Percentiles rank a stretch among this genome's conserved stretches.
Conservation (phyloP, 2,329 filamentous ascomycete species). For the Calonectria pauciramosa region DNA sequence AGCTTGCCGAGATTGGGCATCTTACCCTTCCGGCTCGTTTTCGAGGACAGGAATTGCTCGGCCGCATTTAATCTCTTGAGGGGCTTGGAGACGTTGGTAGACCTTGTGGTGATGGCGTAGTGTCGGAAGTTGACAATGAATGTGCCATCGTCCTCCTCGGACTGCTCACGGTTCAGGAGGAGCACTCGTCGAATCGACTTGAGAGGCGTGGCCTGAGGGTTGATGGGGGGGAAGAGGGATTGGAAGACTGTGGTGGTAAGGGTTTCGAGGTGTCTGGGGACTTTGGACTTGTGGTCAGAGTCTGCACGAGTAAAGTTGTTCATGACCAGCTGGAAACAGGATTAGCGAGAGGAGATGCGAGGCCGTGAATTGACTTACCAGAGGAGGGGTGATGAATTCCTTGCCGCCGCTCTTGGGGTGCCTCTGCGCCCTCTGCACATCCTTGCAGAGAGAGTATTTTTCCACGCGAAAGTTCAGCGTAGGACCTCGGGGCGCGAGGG, state of each 20-base stretch:
- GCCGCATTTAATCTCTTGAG: constrained; percentile 88
- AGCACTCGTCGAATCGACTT: constrained; percentile 94
- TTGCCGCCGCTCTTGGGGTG: constrained; percentile 86
- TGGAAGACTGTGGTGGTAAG: constrained; percentile 96
- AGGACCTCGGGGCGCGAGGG: constrained; percentile 89
- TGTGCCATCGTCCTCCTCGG: constrained; percentile 71
- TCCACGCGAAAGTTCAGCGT: constrained; percentile 96
- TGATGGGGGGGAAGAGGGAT: constrained; percentile 95
- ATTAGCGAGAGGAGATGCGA: constrained; percentile 42
- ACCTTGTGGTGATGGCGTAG: constrained; percentile 94
- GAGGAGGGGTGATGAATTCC: constrained; percentile 86
- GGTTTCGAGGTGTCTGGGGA: constrained; percentile 95
- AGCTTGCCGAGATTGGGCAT: constrained; percentile 92
- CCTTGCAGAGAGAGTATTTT: constrained; percentile 93
- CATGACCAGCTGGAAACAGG: constrained; percentile 81
- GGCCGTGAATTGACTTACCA: constrained; percentile 64
- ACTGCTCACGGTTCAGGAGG: constrained; percentile 85
- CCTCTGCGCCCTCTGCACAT: constrained; percentile 86
- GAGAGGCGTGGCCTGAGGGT: constrained; percentile 89
- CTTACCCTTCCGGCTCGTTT: constrained; percentile 73
- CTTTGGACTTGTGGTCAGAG: constrained; percentile 72
- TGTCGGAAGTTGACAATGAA: constrained; percentile 92
- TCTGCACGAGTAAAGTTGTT: constrained; percentile 89
- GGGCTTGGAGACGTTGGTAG: constrained; percentile 86
- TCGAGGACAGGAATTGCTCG: constrained; percentile 78